Base-by-base conservation (phyloP, 2,329 filamentous ascomycete genomes). In the Fusarium buharicum region DNA sequence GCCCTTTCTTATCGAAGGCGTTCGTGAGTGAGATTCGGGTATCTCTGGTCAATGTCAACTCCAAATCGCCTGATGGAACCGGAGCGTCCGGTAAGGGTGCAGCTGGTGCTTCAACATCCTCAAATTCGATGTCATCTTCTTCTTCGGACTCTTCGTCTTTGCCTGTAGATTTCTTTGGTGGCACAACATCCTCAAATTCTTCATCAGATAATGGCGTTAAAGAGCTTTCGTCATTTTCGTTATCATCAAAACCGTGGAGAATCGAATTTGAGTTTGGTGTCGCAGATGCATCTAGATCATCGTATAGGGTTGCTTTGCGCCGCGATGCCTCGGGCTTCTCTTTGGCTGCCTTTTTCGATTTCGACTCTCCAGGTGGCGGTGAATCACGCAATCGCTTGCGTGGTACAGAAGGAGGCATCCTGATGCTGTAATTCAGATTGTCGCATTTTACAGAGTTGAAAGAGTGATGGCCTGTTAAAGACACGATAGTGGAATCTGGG, bases 1-100 rank as follows among this genome's bases (percentile, higher is more conserved):
- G 90, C 0, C 92, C 93, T 72, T 94, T 97, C 76, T 92, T 97
- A 16, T 80, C 80, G 39, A 85, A 80, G 1, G 84, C 79, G 62
- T 88, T 88, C 10, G 82, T 82, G 24, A 90, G 74, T 0, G 86
- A 84, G n/a, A 89, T 82, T 18, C 83, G 77, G 9, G 82, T 80
- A 55, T 86, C 84, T 64, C 81, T 82, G 31, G 80, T 81, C 27
- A 96, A 77, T 0, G 90, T 94, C 68, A 96, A 78, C 64, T 94
- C 89, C 30, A 96, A 79, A 70, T 93, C 89, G 11, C 88, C 88
- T 1, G 86, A 81, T 1, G 85, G 80, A 3, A 77, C 75, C 45
- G 82, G 78, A 6, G 82, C 78, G 76, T 80, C 58, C 72, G 75
- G 62, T 73, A 76, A 70, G 2, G 76, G 72, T 11, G 87, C 84